Evolutionary conservation across 371 early-diverging fungal genomes (phyloP), one percentile per base, ranked within the genome.

Genomic region (Mucor racemosus): DNA sequence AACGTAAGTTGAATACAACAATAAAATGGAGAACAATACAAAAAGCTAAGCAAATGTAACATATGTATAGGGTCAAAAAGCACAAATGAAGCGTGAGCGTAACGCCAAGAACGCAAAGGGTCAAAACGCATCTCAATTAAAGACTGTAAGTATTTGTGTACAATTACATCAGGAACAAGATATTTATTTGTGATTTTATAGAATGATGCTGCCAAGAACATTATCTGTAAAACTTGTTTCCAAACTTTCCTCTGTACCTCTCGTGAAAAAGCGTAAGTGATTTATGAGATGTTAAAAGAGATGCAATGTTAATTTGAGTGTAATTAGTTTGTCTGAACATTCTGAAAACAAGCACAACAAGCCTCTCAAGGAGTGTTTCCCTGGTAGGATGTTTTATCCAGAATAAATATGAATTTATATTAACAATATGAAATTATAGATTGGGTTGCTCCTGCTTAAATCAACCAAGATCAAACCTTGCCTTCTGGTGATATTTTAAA

Each of bases 221-320:
- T 92, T 66, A 84, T 90, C 46, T 95, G 96, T 77, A 72, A 75
- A 44, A 78, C 86, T 9, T 95, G 96, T 83, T 78, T 86, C 46
- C 90, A 91, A 75, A 93, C 94, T 33, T 95, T 95, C 81, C 80
- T 95, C 62, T 88, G 90, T 80, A 95, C 94, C 15, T 84, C 88
- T 69, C 85, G 93, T 64, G 79, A 87, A 64, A 90, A 89, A 71
- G 88, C 86, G 84, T 86, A 86, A 82, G 85, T 80, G 31, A n/a
- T 34, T 56, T 8, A 15, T 36, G 7, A 26, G 13, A 26, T 35
- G 8, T 0, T 15, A 10, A 9, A 6, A 33, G 17, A 56, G 36
- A 34, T 14, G 36, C n/a, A 14, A 33, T 35, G n/a, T 35, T 56
- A 11, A 38, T 38, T 9, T 38, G 38, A 7, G 8, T 56, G n/a